These are phyloP conservation scores for Kregervanrija pseudodelftensis DNA, from an alignment of 805 yeast species.

Conservation along the genomic window DNA sequence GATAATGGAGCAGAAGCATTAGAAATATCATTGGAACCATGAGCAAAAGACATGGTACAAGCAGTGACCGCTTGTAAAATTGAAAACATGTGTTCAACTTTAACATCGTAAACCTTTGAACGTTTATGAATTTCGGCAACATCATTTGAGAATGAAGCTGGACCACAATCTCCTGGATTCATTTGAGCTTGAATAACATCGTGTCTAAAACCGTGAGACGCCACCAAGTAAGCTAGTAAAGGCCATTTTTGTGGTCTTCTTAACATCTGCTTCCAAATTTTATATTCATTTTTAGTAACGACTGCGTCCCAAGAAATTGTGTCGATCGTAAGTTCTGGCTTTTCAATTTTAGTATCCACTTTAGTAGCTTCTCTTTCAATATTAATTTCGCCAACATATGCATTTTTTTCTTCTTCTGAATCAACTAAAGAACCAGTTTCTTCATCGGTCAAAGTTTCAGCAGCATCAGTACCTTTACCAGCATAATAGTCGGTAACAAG, in stretches of 20 bases:
- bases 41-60: conserved; percentile 74
- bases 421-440: conserved; percentile 15
- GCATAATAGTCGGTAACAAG: conserved; percentile 58
- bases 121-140: conserved; percentile 44
- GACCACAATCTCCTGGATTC: conserved; percentile 10
- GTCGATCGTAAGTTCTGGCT: conserved; percentile 25
- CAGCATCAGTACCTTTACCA: conserved; percentile 39
- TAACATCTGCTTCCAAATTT: conserved; percentile 32
- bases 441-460: conserved; percentile 3
- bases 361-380: conserved; percentile 10
- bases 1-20: conserved; percentile 74
- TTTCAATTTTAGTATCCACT: conserved; percentile 15
- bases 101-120: conserved; percentile 64
- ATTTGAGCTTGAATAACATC: conserved; percentile 53
- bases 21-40: conserved; percentile 74
- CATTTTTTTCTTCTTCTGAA: background rate
- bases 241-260: conserved; percentile 51
- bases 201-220: conserved; percentile 55
- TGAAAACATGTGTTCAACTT: conserved; percentile 61
- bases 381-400: conserved; percentile 12
- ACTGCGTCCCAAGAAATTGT: conserved; percentile 5
- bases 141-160: conserved; percentile 37
- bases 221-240: conserved; percentile 37
- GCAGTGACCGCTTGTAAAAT: conserved; percentile 68
- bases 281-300: conserved; percentile 12